Evolutionary conservation across 2,329 filamentous ascomycete species (phyloP), one percentile per base, ranked within the genome.

Genomic region (Talaromyces sp.): DNA sequence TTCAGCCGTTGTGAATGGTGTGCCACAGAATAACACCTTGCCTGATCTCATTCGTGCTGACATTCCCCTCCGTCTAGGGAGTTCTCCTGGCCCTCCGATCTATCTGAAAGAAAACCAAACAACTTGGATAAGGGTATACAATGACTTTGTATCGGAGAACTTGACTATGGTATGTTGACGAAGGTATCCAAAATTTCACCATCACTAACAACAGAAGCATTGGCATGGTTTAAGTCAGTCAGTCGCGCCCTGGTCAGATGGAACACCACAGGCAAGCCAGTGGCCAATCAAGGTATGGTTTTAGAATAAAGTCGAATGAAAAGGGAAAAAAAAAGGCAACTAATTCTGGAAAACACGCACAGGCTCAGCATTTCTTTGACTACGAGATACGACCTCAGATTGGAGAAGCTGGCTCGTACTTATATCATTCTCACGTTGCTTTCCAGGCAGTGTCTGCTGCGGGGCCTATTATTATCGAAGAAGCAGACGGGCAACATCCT

Each of bases 361-460:
- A 61, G 60, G 60, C 60, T 3, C 34, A 57, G 0, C 79, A 84
- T 62, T 89, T 84, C 73, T 89, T 89, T 70, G 87, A 89, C 73
- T 89, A 89, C 68, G 86, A 89, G 67, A 73, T 89, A 3, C 78
- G 79, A 16, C 81, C 85, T 0, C 72, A 82, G 3, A 51, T 70
- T 1, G 82, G 81, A 5, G 81, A 85, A 59, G 82, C 84, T 0
- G 87, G 87, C 4, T 85, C 86, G 0, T 89, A 88, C 68, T 89
- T 87, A 69, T 89, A 89, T 67, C 87, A 89, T 68, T 88, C 86
- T 0, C 87, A 89, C 64, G 79, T 89, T 16, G 86, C 81, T 0
- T 84, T 89, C 62, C 86, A 89, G 68, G 83, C 84, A 0, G 73
- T 84, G 36, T 84, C 85, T 14, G 84, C 84, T 0, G 72, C 80